Conservation (phyloP, 2,329 filamentous ascomycete species). For the Albophoma yamanashiensis region DNA sequence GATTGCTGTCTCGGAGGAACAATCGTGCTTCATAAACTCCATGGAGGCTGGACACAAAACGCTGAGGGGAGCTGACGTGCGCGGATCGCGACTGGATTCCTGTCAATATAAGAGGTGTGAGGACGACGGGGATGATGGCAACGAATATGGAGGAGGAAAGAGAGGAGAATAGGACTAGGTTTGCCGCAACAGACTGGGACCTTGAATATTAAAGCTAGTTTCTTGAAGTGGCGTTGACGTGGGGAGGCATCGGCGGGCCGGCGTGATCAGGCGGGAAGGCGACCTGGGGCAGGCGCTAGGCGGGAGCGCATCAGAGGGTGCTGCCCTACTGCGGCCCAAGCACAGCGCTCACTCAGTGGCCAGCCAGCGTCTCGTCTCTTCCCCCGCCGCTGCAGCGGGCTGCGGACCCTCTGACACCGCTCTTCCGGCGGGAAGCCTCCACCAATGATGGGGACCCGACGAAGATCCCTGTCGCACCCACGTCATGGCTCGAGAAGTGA, state of each 20-base stretch:
- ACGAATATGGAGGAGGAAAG: not conserved
- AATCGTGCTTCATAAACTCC: not conserved
- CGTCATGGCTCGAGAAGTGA: not conserved
- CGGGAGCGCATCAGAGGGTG: not conserved
- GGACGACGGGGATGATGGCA: not conserved
- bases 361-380: not conserved
- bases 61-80: not conserved
- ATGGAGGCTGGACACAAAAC: slow-evolving; percentile 1
- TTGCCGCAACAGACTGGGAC: not conserved
- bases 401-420: not conserved
- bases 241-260: not conserved
- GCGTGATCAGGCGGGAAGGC: not conserved
- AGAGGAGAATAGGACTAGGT: not conserved
- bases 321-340: not conserved
- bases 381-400: not conserved
- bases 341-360: not conserved
- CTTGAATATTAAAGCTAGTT: not conserved
- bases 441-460: not conserved
- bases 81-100: not conserved
- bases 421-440: not conserved
- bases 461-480: not conserved
- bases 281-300: not conserved
- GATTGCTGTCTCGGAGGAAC: not conserved
- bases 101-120: not conserved
- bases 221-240: not conserved